Base-by-base conservation (phyloP, 768 basidiomycete genomes). In the Serendipita sp. region DNA sequence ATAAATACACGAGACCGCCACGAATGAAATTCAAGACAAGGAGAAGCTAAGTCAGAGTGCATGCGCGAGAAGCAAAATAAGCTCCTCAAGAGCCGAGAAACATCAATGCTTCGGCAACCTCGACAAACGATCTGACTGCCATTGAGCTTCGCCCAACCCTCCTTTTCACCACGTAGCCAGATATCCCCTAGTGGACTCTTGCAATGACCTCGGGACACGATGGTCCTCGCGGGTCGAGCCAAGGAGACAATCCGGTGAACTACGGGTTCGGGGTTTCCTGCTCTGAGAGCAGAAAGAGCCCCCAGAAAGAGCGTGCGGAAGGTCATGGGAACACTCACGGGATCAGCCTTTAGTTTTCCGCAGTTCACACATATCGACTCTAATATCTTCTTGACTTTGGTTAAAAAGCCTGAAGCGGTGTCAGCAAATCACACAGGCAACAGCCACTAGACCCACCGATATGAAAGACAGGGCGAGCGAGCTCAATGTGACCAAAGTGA, bases 351-450 rank as follows among this genome's bases (percentile, higher is more conserved):
- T 68, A 98, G 81, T 75, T 89, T 94, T 72, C 96, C 96, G 74
- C 96, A 99, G 72, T 95, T 94, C 68, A 95, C 90, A 79, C 96
- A 99, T 67, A 99, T 91, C 76, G 87, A 88, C 79, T 99, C 96
- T 77, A 97, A 75, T 71, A 99, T 96, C 81, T 99, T 98, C 81
- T 99, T 99, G 74, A 98, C 93, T 83, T 98, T 98, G 74, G 90
- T 81, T 70, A 98, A 85, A 76, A 99, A 99, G 61, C 96, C 93
- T 87, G 42, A 30, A 41, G 63, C 34, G 62, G 34, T 30, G 44
- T 38, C 38, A 13, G n/a, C 61, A 63, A 7, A 53, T 22, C 3
- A 44, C 3, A 42, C 38, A 62, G 5, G 26, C 20, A 38, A 41
- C 42, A 64, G 22, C 22, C 13, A 3, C 41, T 24, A 20, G 13